Evolutionary conservation across 495 filamentous ascomycete species (phyloP).

Genomic region (Hypomontagnella submonticulosa): DNA sequence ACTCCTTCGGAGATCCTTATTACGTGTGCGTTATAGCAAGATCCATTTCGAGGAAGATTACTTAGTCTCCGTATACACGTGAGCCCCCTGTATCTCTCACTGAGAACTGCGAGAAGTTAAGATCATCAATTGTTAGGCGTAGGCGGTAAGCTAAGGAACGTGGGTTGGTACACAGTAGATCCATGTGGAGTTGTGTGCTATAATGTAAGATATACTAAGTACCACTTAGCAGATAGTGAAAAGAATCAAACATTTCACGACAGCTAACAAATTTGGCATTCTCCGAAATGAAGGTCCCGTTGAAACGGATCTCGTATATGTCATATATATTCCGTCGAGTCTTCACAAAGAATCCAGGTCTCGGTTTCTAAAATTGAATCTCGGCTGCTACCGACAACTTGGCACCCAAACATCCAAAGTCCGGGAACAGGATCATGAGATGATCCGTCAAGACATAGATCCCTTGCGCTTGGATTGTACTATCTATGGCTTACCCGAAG

Average conservation of each 20-base stretch:
- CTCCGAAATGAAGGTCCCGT: too few relatives aligned
- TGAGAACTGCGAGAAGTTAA: conserved; percentile 14
- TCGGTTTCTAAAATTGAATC: conserved; percentile 14
- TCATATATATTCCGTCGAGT: background rate
- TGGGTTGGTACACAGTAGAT: conserved; percentile 29
- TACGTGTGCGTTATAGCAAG: conserved; percentile 11
- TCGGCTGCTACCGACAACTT: conserved; percentile 5
- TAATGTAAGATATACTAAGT: background rate
- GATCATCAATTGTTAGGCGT: conserved; percentile 22
- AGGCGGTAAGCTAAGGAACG: conserved; percentile 17
- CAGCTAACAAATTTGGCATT: too few relatives aligned
- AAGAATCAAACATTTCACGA: background rate
- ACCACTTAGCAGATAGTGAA: background rate
- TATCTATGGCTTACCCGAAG: conserved; percentile 14
- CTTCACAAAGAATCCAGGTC: background rate
- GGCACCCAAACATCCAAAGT: conserved; percentile 20
- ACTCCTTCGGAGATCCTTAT: background rate
- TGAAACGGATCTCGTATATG: too few relatives aligned
- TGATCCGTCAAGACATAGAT: conserved; percentile 29
- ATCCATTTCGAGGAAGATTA: conserved; percentile 25
- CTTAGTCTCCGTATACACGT: conserved; percentile 12
- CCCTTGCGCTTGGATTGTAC: conserved; percentile 15
- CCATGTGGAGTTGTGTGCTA: conserved; percentile 18
- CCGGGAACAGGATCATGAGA: conserved; percentile 16
- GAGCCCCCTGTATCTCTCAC: conserved; percentile 28